Base-by-base conservation (phyloP, 139 green algal genomes). In the Tetradesmus lagerheimii region DNA sequence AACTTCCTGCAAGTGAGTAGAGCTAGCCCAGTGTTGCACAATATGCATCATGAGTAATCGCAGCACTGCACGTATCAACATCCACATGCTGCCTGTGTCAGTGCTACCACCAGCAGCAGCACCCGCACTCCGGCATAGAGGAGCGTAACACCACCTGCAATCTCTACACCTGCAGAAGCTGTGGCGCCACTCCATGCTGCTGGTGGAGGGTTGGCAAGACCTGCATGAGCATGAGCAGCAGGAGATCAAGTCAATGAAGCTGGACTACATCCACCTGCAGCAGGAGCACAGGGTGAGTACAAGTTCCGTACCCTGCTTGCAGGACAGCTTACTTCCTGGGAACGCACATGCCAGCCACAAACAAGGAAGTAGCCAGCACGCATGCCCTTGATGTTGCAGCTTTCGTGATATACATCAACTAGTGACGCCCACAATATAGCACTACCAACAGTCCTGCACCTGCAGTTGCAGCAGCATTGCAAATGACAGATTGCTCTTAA, bases 241-340 rank as follows among this genome's bases (percentile, higher is more conserved):
- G 37, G 43, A 80, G 64, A 50, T 80, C 14, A 16, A 80, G 15
- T 77, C n/a, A 1, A 0, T 80, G 12, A n/a, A 34, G 25, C 9
- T 16, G 25, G 38, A 62, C 4, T 41, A 88, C 67, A 23, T 34
- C 11, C 23, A 80, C 18, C 64, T 88, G 35, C 37, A n/a, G 38
- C 83, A 80, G n/a, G 83, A 88, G 35, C 64, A 88, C 43, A 66
- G 75, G 38, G 83, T 88, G 37, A 41, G 62, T 23, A 16, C 53
- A 31, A 35, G 34, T 34, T 35, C 14, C 78, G 27, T 31, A 41
- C 39, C 8, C 78, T 38, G 78, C 78, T 35, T 35, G 39, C 78
- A 62, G 39, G 12, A 62, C 78, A 84, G 34, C 75, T 12, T 47
- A 8, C 15, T 47, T 6, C 35, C 31, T 39, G n/a, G 31, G n/a